Evolutionary conservation across 495 filamentous ascomycete genomes (phyloP).

Genomic region (Penicillium parvum): DNA sequence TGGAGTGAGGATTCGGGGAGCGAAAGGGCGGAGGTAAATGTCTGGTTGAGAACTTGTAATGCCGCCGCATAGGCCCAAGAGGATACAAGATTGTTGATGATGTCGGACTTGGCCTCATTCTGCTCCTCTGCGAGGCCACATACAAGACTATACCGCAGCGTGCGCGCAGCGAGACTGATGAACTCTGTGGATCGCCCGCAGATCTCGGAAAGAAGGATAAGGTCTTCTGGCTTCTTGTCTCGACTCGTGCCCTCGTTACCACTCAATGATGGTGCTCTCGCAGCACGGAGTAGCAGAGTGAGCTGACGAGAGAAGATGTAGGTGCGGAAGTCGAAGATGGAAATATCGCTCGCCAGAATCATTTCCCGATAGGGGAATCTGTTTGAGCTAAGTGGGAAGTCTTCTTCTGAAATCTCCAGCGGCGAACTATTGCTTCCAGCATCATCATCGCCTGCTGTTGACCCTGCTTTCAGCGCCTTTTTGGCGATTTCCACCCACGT

Average conservation of each 20-base stretch:
- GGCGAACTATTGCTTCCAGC: conserved; percentile 15
- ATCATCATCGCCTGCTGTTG: conserved; percentile 9
- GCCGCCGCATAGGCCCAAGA: conserved; percentile 81
- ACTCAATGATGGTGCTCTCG: conserved; percentile 51
- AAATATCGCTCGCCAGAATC: conserved; percentile 93
- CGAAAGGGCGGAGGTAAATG: conserved; percentile 60
- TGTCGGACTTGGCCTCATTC: conserved; percentile 34
- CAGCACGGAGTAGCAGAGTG: conserved; percentile 74
- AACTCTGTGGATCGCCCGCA: conserved; percentile 75
- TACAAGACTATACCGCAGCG: conserved; percentile 70
- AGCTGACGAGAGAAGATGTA: conserved; percentile 93
- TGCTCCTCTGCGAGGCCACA: conserved; percentile 33
- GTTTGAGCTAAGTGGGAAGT: conserved; percentile 60
- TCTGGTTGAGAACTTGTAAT: conserved; percentile 73
- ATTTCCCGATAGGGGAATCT: conserved; percentile 87
- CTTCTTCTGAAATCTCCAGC: conserved; percentile 30
- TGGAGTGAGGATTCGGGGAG: conserved; percentile 57
- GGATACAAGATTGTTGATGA: conserved; percentile 76
- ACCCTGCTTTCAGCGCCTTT: conserved; percentile 33
- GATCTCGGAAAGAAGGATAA: conserved; percentile 72
- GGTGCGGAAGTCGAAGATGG: conserved; percentile 92
- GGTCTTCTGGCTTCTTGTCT: conserved; percentile 62
- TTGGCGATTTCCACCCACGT: conserved; percentile 60
- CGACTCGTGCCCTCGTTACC: conserved; percentile 19
- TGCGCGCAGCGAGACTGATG: conserved; percentile 68